phyloP scores from a whole-genome alignment of 192 early-diverging fungal species.

The Thoreauomyces humboldtii region DNA sequence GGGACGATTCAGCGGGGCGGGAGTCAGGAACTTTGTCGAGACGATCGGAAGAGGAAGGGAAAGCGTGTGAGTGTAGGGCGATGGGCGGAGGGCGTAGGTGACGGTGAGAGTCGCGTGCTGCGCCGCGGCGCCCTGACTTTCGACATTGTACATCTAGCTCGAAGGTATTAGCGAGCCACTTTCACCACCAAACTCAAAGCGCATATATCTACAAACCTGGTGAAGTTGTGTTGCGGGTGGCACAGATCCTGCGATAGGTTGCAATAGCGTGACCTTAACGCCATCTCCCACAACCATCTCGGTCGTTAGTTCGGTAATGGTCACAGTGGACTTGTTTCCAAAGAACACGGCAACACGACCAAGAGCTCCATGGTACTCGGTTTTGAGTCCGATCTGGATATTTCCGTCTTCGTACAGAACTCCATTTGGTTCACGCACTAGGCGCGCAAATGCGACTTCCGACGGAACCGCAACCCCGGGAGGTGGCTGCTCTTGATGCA shows the following conservation, averaged over 20 bases:
- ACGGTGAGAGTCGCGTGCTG: slow-evolving; percentile 67
- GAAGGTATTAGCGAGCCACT: background rate
- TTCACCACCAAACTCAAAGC: background rate
- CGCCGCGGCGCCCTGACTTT: slow-evolving; percentile 61
- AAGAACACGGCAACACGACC: slow-evolving; percentile 90
- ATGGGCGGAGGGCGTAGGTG: slow-evolving; percentile 58
- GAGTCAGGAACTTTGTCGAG: slow-evolving; percentile 84
- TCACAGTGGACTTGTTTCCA: slow-evolving; percentile 78
- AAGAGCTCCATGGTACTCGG: slow-evolving; percentile 86
- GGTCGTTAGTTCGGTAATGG: slow-evolving; percentile 63
- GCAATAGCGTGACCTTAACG: slow-evolving; percentile 55
- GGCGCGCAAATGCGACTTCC: slow-evolving; percentile 1
- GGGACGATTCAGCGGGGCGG: slow-evolving; percentile 65
- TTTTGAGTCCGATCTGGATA: slow-evolving; percentile 88
- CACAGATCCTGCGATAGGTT: slow-evolving; percentile 59
- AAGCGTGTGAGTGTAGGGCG: slow-evolving; percentile 31
- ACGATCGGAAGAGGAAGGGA: slow-evolving; percentile 79
- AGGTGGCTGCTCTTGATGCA: slow-evolving; percentile 1
- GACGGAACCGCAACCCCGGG: background rate
- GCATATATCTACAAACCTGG: slow-evolving; percentile 39
- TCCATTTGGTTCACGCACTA: slow-evolving; percentile 47
- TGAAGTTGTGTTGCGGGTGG: slow-evolving; percentile 70
- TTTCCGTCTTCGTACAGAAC: slow-evolving; percentile 88
- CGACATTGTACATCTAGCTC: slow-evolving; percentile 66
- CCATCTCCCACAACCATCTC: slow-evolving; percentile 51